phyloP scores from a whole-genome alignment of 768 basidiomycete species.

The Kwoniella sp. region DNA sequence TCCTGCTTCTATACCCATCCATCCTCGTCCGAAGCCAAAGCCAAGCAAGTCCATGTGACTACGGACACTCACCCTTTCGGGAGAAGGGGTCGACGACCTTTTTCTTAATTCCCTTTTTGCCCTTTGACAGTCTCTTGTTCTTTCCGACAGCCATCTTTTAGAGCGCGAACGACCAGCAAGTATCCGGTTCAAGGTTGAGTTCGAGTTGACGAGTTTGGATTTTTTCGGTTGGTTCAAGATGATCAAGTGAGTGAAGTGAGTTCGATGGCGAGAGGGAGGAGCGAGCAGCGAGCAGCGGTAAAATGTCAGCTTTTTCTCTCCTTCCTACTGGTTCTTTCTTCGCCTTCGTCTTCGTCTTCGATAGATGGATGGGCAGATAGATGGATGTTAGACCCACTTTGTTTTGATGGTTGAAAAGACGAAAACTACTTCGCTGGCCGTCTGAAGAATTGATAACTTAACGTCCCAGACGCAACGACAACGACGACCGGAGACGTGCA shows the following conservation, averaged over 20 bases:
- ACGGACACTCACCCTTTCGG: conserved; percentile 77
- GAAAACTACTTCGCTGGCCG: not conserved
- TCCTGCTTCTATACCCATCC: not conserved
- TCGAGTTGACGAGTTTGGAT: no score
- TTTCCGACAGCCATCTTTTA: conserved; percentile 60
- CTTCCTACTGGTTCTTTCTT: no score
- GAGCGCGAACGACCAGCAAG: conserved; percentile 5
- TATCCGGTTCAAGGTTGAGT: not conserved
- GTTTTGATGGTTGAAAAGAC: conserved; percentile 3
- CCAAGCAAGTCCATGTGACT: not conserved
- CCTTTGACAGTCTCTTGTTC: conserved; percentile 70
- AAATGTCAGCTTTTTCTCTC: not conserved
- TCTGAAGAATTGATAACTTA: not conserved
- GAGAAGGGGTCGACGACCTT: conserved; percentile 99
- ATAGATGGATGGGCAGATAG: no score
- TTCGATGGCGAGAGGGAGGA: conserved; percentile 2
- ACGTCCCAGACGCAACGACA: not conserved
- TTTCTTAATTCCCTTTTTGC: conserved; percentile 80
- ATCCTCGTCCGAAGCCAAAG: not conserved
- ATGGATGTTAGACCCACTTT: not conserved
- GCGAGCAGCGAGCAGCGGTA: not conserved
- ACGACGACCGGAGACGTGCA: no score
- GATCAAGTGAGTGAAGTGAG: no score
- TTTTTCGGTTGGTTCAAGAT: no score
- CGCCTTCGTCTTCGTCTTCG: no score